Conservation (phyloP, 164 flowering plant genomes). For the Piper betle region DNA sequence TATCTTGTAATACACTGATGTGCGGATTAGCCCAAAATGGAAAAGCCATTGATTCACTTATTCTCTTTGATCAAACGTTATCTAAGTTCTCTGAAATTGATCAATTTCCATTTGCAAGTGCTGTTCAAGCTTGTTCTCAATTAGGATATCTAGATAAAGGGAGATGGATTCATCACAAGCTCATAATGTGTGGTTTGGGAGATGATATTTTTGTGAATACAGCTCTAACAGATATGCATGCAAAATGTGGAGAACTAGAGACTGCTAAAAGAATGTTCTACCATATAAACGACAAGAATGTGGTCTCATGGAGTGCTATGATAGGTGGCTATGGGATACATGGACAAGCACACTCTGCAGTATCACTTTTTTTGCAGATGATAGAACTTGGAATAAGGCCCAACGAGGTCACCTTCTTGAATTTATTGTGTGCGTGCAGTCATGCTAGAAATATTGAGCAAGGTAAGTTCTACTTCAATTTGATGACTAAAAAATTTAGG, state of each 20-base stretch:
- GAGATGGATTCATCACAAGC: constrained; percentile 69
- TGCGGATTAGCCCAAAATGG: constrained; percentile 63
- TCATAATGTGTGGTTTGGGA: constrained; percentile 31
- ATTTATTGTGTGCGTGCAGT: constrained; percentile 63
- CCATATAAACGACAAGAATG: constrained; percentile 31
- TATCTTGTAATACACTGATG: constrained; percentile 77
- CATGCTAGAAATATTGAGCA: constrained; percentile 57
- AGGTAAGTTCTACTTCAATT: constrained; percentile 45
- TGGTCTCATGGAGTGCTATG: constrained; percentile 75
- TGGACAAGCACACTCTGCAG: constrained; percentile 34
- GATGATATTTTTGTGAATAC: constrained; percentile 40
- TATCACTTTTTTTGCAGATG: constrained; percentile 49
- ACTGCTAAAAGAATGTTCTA: constrained; percentile 45
- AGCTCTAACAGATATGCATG: constrained; percentile 70
- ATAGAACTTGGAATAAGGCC: constrained; percentile 44
- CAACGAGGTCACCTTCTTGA: constrained; percentile 56
- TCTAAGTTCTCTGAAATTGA: constrained; percentile 30
- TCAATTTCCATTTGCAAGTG: constrained; percentile 45
- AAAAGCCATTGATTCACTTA: constrained; percentile 36
- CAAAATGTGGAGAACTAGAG: constrained; percentile 62
- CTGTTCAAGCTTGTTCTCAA: constrained; percentile 64
- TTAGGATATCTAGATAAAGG: constrained; percentile 58
- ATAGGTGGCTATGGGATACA: constrained; percentile 60
- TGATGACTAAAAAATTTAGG: constrained; percentile 34
- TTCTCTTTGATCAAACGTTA: constrained; percentile 51